A percentile compares a stretch with the other conserved stretches of the same genome.
Evolutionary conservation across 441 rosid species (phyloP).

Genomic region (Viola pubescens): DNA sequence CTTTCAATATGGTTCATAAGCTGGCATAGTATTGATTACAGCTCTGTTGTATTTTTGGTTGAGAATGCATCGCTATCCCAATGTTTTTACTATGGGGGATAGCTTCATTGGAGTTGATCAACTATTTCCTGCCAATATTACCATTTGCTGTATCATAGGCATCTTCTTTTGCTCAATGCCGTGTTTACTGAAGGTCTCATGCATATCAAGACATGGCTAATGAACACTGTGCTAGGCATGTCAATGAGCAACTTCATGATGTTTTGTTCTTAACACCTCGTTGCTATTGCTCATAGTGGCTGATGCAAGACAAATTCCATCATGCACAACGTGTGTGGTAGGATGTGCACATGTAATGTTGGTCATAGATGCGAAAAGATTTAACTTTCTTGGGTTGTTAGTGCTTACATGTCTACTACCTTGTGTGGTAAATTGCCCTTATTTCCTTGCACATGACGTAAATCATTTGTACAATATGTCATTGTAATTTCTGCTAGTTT

Average conservation of each 20-base stretch:
- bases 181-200: neutral
- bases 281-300: neutral
- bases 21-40: too few relatives aligned
- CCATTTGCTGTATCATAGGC: neutral
- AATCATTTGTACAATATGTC: too few relatives aligned
- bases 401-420: too few relatives aligned
- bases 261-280: neutral
- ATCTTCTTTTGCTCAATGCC: neutral
- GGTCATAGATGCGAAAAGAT: neutral
- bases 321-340: neutral
- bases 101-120: neutral
- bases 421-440: too few relatives aligned
- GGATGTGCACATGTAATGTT: neutral
- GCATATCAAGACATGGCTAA: neutral
- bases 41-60: too few relatives aligned
- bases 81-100: neutral
- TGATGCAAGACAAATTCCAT: too few relatives aligned
- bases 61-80: too few relatives aligned
- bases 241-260: neutral
- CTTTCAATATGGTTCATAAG: too few relatives aligned
- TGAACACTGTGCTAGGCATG: neutral
- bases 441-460: too few relatives aligned
- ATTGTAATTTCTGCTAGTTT: too few relatives aligned
- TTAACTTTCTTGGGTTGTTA: too few relatives aligned
- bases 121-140: neutral